Evolutionary conservation across 108 stramenopile species (phyloP).

Genomic region (Skeletonema menzelii): DNA sequence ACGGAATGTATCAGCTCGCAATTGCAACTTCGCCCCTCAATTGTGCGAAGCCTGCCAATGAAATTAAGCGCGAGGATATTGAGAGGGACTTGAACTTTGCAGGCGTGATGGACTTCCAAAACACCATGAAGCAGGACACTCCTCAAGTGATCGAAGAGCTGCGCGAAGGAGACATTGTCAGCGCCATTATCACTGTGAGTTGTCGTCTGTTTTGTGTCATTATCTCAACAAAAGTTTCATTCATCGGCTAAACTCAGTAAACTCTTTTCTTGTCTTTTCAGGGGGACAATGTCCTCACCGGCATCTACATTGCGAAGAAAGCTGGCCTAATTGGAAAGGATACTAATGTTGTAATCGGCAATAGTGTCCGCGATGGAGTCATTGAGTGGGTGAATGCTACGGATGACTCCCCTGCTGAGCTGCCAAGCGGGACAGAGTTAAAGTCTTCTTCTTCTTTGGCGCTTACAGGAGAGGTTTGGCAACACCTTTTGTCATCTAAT

Average conservation of each 20-base stretch:
- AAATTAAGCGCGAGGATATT: slow-evolving; percentile 52
- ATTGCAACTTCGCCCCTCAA: slow-evolving; percentile 43
- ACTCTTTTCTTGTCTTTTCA: background rate
- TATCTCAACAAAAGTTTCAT: background rate
- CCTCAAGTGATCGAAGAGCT: slow-evolving; percentile 55
- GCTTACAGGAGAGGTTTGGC: slow-evolving; percentile 62
- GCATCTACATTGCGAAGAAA: slow-evolving; percentile 58
- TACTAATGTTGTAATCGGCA: slow-evolving; percentile 37
- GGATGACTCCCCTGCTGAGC: slow-evolving; percentile 20
- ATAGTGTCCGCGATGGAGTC: slow-evolving; percentile 19
- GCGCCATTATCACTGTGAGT: slow-evolving; percentile 53
- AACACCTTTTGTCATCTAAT: slow-evolving; percentile 25
- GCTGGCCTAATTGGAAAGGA: slow-evolving; percentile 53
- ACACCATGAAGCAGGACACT: slow-evolving; percentile 53
- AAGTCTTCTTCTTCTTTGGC: slow-evolving; percentile 39
- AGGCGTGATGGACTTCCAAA: slow-evolving; percentile 67
- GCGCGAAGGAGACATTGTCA: slow-evolving; percentile 45
- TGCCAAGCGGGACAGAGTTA: slow-evolving; percentile 10
- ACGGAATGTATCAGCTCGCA: slow-evolving; percentile 62
- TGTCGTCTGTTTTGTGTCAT: background rate
- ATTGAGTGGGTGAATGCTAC: slow-evolving; percentile 41
- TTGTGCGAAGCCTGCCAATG: slow-evolving; percentile 19
- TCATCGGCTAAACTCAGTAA: background rate
- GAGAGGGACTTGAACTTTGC: slow-evolving; percentile 50
- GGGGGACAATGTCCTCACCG: slow-evolving; percentile 69